Percentiles rank a stretch among this genome's conserved stretches.
Evolutionary conservation across 495 filamentous ascomycete genomes (phyloP).

Genomic region (Hypoxylon crocopeplum): DNA sequence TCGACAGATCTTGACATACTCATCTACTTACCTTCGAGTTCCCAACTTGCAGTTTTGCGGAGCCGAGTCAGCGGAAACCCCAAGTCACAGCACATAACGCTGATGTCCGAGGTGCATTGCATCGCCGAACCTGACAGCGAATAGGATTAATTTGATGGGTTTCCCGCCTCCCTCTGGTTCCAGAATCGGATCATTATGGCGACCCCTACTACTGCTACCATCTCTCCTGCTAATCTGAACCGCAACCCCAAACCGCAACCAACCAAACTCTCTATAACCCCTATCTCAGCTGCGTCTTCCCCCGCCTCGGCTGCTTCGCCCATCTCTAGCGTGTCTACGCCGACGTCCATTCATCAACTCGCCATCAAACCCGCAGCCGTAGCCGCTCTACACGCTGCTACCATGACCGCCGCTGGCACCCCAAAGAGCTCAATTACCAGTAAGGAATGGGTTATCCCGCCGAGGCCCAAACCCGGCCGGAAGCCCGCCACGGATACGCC

Average conservation of each 20-base stretch:
- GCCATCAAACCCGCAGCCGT: constrained; percentile 33
- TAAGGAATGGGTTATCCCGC: constrained; percentile 88
- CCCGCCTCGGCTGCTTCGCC: constrained; percentile 38
- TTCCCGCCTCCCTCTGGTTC: constrained; percentile 15
- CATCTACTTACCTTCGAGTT: constrained; percentile 18
- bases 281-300: constrained; percentile 37
- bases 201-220: constrained; percentile 23
- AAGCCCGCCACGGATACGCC: constrained; percentile 92
- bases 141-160: constrained; percentile 33
- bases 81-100: constrained; percentile 16
- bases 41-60: constrained; percentile 17
- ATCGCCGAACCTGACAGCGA: constrained; percentile 22
- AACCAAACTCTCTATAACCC: constrained; percentile 41
- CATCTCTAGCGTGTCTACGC: constrained; percentile 38
- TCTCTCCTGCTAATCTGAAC: constrained; percentile 22
- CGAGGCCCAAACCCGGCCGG: constrained; percentile 88
- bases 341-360: constrained; percentile 33
- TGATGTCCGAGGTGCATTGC: constrained; percentile 38
- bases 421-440: constrained; percentile 64
- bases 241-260: constrained; percentile 26
- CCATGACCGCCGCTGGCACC: constrained; percentile 36
- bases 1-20: constrained; percentile 7
- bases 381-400: constrained; percentile 17
- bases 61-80: constrained; percentile 25
- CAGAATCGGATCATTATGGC: constrained; percentile 37